Conservation (phyloP, 1,284 basidiomycete species). For the Malassezia sympodialis region DNA sequence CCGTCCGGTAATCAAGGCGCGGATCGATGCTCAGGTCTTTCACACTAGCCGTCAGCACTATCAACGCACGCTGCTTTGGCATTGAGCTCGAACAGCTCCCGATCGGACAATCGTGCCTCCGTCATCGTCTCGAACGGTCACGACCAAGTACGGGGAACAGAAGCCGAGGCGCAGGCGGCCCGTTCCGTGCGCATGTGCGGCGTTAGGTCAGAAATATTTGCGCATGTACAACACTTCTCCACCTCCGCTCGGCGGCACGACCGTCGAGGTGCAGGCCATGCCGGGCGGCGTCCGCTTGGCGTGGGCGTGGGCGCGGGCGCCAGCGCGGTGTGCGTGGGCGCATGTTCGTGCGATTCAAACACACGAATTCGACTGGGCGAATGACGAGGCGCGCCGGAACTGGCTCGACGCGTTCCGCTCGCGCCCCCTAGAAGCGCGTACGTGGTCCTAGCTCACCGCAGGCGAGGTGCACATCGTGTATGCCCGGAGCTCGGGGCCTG, state of each 20-base stretch:
- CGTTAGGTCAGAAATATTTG: slow-evolving; percentile 18
- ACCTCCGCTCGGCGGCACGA: not conserved
- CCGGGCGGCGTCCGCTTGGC: not conserved
- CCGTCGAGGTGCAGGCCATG: not conserved
- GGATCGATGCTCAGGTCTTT: slow-evolving; percentile 59
- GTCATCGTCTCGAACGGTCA: slow-evolving; percentile 25
- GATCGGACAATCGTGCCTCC: slow-evolving; percentile 53
- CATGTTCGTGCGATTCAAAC: not conserved
- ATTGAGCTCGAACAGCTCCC: slow-evolving; percentile 69
- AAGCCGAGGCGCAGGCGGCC: slow-evolving; percentile 1
- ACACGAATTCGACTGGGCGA: not conserved
- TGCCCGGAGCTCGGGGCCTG: slow-evolving; percentile 18
- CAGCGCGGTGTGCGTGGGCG: not conserved
- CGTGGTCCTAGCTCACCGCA: not conserved
- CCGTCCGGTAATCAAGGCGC: slow-evolving; percentile 87
- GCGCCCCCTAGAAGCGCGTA: not conserved
- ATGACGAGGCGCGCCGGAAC: not conserved
- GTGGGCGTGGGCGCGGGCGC: not conserved
- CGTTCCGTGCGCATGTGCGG: slow-evolving; percentile 15
- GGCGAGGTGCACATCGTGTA: slow-evolving; percentile 12
- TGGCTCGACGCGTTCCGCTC: slow-evolving; percentile 11
- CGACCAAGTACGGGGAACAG: slow-evolving; percentile 1
- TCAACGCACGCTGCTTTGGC: slow-evolving; percentile 61
- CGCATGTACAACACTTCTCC: not conserved
- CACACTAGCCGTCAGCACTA: slow-evolving; percentile 27